These are phyloP conservation scores for Fistulinella prunicolor DNA, from an alignment of 768 basidiomycete genomes.

Conservation along the genomic window DNA sequence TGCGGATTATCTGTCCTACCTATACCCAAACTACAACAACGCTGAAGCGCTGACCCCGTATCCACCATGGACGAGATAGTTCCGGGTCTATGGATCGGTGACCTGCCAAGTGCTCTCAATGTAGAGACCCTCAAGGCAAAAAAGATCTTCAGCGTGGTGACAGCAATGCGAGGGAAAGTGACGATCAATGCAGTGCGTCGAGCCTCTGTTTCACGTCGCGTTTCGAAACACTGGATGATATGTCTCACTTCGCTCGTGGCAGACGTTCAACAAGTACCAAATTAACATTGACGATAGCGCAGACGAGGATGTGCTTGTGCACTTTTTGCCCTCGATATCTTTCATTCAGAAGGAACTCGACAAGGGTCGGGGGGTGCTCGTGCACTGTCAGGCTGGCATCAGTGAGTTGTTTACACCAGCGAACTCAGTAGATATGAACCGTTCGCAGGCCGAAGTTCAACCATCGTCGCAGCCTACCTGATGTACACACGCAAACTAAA, in stretches of 20 bases:
- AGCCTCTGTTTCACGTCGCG: too few relatives aligned
- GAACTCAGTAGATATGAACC: slow-evolving; percentile 2
- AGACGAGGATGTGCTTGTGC: slow-evolving; percentile 74
- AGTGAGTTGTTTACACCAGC: slow-evolving; percentile 48
- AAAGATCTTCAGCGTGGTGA: slow-evolving; percentile 73
- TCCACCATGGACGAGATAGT: slow-evolving; percentile 77
- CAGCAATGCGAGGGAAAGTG: slow-evolving; percentile 68
- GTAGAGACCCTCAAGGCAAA: slow-evolving; percentile 56
- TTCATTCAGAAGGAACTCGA: slow-evolving; percentile 81
- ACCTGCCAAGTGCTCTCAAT: slow-evolving; percentile 68
- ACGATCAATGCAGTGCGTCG: slow-evolving; percentile 57
- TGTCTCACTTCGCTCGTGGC: too few relatives aligned
- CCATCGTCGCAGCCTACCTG: slow-evolving; percentile 84
- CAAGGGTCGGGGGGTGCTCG: slow-evolving; percentile 73
- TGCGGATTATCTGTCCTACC: too few relatives aligned
- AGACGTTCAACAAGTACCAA: slow-evolving; percentile 82
- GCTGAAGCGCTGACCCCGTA: too few relatives aligned
- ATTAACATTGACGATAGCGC: slow-evolving; percentile 75
- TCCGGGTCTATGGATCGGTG: slow-evolving; percentile 81
- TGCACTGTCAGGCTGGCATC: slow-evolving; percentile 89
- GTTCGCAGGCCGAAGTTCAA: slow-evolving; percentile 70
- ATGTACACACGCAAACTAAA: slow-evolving; percentile 70
- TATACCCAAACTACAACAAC: too few relatives aligned
- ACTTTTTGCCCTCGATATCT: slow-evolving; percentile 74
- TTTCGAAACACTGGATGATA: too few relatives aligned